Evolutionary conservation across 768 basidiomycete genomes (phyloP), one percentile per base, ranked within the genome.

Genomic region (Mycena amicta): DNA sequence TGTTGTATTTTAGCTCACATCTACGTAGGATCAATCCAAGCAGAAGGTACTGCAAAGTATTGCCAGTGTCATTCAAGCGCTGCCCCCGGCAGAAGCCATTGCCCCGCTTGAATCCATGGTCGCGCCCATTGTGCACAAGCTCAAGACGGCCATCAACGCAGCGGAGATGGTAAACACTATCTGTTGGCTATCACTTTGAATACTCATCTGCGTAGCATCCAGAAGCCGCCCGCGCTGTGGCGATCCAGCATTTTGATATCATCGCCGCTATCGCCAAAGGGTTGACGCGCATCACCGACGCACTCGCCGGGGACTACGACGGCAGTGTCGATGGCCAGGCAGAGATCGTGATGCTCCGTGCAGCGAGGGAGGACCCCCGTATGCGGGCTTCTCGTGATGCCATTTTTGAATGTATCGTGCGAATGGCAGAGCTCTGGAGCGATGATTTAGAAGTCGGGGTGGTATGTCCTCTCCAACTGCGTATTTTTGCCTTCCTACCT

Each of bases 11-110:
- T 59, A 23, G 50, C 68, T 43, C 13, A 33, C 26, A 11, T 23
- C 6, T 29, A 15, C 3, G 2, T 64, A 91, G 88, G 90, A 92
- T 64, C 85, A 87, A 22, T 94, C 96, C 72, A 91, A 90, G 73
- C 84, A 86, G 64, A 97, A 95, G 72, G 92, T 97, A 1, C 76
- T 97, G 45, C 91, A 97, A 69, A 92, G 90, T 0, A 95, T 98
- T 52, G 87, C 93, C 1, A 96, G 94, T 61, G 93, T 98, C 3
- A 90, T 97, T 29, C 92, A 97, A 66, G 95, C 95, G 0, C 72
- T 98, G 50, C 88, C 92, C 0, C 87, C 92, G 0, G 76, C 77
- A 40, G 89, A 93, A 41, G 90, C 85, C 55, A 87, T 96, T 26
- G 80, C 85, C 0, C 90, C 93, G 0, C 80, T 95, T 23, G 84